These are phyloP conservation scores for Monotropa hypopitys DNA, from an alignment of 179 eudicot species.

Conservation along the genomic window DNA sequence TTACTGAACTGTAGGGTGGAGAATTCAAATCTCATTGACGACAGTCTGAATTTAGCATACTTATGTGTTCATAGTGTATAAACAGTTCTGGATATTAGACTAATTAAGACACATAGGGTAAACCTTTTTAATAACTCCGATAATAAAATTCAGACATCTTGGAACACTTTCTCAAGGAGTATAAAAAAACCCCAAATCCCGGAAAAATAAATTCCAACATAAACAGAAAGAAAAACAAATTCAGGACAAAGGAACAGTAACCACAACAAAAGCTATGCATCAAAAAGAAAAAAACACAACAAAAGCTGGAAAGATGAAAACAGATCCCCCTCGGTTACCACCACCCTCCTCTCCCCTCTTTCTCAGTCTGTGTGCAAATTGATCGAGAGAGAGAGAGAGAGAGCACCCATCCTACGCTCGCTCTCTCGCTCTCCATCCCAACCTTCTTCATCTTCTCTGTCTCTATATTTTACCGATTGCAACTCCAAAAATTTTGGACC, in stretches of 20 bases:
- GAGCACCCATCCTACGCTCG: neutral
- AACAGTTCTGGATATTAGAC: no score
- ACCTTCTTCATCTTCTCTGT: neutral
- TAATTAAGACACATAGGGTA: neutral
- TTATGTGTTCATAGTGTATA: no score
- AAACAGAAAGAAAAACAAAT: neutral
- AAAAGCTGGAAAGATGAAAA: slow-evolving; percentile 11
- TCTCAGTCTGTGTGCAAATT: neutral
- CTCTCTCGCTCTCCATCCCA: neutral
- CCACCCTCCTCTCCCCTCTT: neutral
- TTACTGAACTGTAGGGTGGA: no score
- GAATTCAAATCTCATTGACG: no score
- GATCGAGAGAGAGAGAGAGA: slow-evolving; percentile 5
- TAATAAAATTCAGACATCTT: neutral
- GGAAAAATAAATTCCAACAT: neutral
- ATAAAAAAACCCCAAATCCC: neutral
- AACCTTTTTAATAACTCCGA: neutral
- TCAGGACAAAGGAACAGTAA: neutral
- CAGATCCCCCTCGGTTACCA: slow-evolving; percentile 54
- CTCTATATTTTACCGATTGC: neutral
- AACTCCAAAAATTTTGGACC: neutral
- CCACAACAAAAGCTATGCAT: neutral
- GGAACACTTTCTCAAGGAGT: neutral
- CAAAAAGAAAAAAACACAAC: neutral
- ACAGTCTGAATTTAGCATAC: no score